These are phyloP conservation scores for Sextonia rubra DNA, from an alignment of 164 flowering plant species.

Conservation along the genomic window DNA sequence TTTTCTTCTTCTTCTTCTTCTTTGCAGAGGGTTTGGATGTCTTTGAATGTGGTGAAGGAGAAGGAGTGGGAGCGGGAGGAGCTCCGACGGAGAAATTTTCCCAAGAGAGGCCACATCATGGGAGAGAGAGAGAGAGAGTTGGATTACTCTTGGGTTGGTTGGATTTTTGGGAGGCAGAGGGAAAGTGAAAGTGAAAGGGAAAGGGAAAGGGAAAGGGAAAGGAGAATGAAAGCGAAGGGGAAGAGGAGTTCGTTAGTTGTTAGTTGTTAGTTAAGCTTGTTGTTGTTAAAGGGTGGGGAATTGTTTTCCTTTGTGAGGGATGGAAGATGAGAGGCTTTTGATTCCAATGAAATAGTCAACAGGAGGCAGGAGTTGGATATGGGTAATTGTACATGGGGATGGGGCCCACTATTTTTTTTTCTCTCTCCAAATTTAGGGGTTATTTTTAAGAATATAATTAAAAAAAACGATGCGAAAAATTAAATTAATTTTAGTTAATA, in stretches of 20 bases:
- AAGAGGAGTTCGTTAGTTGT: neutral
- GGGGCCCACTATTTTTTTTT: no score
- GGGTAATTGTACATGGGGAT: no score
- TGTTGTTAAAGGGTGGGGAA: neutral
- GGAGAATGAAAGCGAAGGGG: neutral
- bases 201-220: neutral
- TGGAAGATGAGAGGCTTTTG: neutral
- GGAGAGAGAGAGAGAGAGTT: neutral
- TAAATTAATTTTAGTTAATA: no score
- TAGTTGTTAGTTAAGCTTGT: neutral
- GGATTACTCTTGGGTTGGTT: no score
- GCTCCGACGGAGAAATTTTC: constrained; percentile 18
- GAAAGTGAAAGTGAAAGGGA: constrained; percentile 20
- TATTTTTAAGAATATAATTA: no score
- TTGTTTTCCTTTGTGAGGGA: neutral
- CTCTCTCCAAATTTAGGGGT: no score
- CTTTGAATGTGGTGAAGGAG: constrained; percentile 58
- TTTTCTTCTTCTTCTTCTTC: constrained; percentile 14
- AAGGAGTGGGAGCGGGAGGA: constrained; percentile 42
- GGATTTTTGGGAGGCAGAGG: neutral
- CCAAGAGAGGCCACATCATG: constrained; percentile 56
- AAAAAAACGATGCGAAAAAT: no score
- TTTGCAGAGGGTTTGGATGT: constrained; percentile 42
- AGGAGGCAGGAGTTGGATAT: no score
- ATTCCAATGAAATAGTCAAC: neutral